Base-by-base conservation (phyloP, 2,329 filamentous ascomycete genomes). In the Aspergillus arachidicola region DNA sequence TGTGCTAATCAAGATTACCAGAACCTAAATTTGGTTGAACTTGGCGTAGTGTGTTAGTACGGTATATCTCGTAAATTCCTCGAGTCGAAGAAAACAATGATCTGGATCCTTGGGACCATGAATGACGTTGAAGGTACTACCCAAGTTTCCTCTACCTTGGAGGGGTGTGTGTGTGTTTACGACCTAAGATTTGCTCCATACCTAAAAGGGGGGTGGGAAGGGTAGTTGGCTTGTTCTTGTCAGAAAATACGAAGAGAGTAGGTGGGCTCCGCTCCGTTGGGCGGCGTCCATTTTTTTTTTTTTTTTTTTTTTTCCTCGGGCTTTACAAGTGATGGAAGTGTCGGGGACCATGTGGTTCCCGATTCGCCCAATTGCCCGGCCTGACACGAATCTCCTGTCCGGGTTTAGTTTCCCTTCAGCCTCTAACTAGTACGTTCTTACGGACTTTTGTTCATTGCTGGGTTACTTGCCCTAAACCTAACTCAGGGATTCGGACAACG, bases 261-360 rank as follows among this genome's bases (percentile, higher is more conserved):
- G 16, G 38, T 41, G 38, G 43, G 56, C 21, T 19, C 38, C 19
- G 54, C 23, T 50, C 59, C 46, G 66, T 68, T 66, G 63, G 66
- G 30, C 60, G 62, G 61, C 63, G 43, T 64, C 65, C 58, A 57
- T 59, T 61, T 38, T 41, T 10, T n/a, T n/a, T 54, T 59, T 61
- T 10, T 41, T 3, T 23, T 23, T 23, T 23, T 23, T 2, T 23
- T 9, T 16, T 56, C 59, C 26, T 67, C 66, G 66, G 67, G 67
- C 53, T 67, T 67, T 61, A 68, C 48, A 9, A 41, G 38, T n/a
- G 38, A 41, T 7, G 9, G 16, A 41, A 51, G 28, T 43, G 58
- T 68, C 68, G 68, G 68, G 66, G 68, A 69, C 68, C 67, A 67
- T 61, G 53, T 67, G 66, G 63, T 66, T 65, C 68, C 68, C 68